Evolutionary conservation across 2,329 filamentous ascomycete species (phyloP), one percentile per base, ranked within the genome.

Genomic region (Ceratocystis diversiconidia): DNA sequence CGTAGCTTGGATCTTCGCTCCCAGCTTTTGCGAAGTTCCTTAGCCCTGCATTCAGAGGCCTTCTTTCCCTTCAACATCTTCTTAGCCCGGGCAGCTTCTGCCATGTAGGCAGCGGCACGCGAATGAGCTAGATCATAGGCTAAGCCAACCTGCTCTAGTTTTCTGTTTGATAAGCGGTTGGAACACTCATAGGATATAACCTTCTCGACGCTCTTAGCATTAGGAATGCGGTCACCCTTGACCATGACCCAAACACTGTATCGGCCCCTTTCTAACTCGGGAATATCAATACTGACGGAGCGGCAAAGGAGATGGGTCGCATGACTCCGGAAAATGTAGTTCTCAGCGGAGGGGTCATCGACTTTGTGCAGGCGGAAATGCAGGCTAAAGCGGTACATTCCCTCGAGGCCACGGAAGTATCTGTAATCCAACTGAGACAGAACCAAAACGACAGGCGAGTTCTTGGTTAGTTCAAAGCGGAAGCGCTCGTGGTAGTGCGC

Each of bases 401-500:
- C 84, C 43, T 80, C 75, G 0, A 86, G 76, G 2, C 83, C 84
- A 68, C 79, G 79, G 71, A 84, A 87, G 71, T 85, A 87, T 25
- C 84, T 77, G 41, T 78, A 76, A 70, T 87, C 83, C 19, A 86
- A 79, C 73, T 87, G 83, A 4, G 82, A 82, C 1, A 86, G 75
- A 0, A 84, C 81, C 2, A 86, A 72, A 19, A 86, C 80, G 1
- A 86, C 75, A 0, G 83, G 82, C 0, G 82, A 82, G 43, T 82
- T 76, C 63, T 81, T 78, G 22, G 78, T 79, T 6, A 86, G 72
- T 60, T 77, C 79, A 71, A 86, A 79, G 66, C 80, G 77, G 71
- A 85, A 86, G 70, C 83, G 84, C 67, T 84, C 79, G 69, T 84
- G 80, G 71, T 84, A 86, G 64, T 84, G 79, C 0, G 80, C 74